Evolutionary conservation across 495 filamentous ascomycete genomes (phyloP).

Genomic region (Daldinia loculata): DNA sequence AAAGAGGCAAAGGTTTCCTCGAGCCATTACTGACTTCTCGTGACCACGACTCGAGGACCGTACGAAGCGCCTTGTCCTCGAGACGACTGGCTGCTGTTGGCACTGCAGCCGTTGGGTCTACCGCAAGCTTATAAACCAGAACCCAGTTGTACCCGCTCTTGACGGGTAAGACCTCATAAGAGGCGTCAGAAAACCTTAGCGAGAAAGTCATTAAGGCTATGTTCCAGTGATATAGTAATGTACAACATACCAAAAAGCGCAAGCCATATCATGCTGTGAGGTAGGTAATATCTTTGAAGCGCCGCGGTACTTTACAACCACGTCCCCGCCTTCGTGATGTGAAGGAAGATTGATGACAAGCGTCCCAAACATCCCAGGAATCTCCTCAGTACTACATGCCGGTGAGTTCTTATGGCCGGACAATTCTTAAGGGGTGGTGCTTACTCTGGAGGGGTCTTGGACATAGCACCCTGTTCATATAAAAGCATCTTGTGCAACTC

Average conservation of each 20-base stretch:
- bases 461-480: conserved; percentile 64
- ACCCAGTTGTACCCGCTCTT: conserved; percentile 60
- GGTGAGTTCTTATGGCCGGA: not conserved
- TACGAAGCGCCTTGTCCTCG: conserved; percentile 21
- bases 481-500: conserved; percentile 65
- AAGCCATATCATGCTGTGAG: conserved; percentile 51
- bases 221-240: not conserved
- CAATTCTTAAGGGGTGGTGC: conserved; percentile 3
- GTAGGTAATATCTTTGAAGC: conserved; percentile 49
- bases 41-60: conserved; percentile 37
- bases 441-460: conserved; percentile 61
- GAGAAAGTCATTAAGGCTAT: conserved; percentile 13
- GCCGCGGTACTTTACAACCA: conserved; percentile 55
- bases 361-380: conserved; percentile 65
- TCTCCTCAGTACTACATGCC: conserved; percentile 55
- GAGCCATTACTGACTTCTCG: not conserved
- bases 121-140: conserved; percentile 64
- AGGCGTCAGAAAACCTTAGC: conserved; percentile 59
- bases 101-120: conserved; percentile 22
- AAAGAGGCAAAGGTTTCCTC: conserved; percentile 27
- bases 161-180: conserved; percentile 62
- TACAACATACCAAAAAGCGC: conserved; percentile 54
- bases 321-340: conserved; percentile 60
- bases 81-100: conserved; percentile 23
- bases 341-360: conserved; percentile 64